These are phyloP conservation scores for Papiliotrema terrestris DNA, from an alignment of 1,284 basidiomycete species.

Conservation along the genomic window DNA sequence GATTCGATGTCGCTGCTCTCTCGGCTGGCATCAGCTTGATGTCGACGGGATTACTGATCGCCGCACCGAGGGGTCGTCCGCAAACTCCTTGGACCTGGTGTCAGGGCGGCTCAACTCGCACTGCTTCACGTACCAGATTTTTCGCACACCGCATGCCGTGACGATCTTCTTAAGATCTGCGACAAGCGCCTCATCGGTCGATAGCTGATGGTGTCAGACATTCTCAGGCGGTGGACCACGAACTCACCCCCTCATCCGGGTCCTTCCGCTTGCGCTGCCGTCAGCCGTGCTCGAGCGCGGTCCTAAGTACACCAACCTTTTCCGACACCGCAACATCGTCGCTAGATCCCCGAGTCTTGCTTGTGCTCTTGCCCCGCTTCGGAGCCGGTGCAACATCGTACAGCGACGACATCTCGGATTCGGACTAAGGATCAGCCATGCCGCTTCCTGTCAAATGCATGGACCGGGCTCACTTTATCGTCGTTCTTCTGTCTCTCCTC, in stretches of 20 bases:
- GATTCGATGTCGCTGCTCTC: constrained; percentile 64
- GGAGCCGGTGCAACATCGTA: constrained; percentile 19
- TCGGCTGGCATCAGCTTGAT: constrained; percentile 42
- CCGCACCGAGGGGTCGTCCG: constrained; percentile 54
- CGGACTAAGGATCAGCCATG: not conserved
- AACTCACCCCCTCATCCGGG: constrained; percentile 33
- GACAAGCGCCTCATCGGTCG: constrained; percentile 36
- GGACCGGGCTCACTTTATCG: not conserved
- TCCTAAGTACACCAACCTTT: constrained; percentile 30
- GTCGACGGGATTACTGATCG: not conserved
- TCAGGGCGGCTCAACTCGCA: not conserved
- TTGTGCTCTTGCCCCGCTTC: not conserved
- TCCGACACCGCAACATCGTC: constrained; percentile 2
- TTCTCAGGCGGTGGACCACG: too few species aligned
- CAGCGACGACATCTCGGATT: constrained; percentile 31
- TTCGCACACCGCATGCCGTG: constrained; percentile 72
- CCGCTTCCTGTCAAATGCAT: too few species aligned
- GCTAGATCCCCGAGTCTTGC: not conserved
- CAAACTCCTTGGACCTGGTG: constrained; percentile 60
- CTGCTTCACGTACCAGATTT: constrained; percentile 60
- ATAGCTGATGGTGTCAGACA: constrained; percentile 18
- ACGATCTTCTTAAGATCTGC: constrained; percentile 55
- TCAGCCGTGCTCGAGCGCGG: not conserved
- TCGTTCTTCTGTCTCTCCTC: not conserved
- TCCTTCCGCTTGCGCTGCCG: constrained; percentile 19